These are phyloP conservation scores for Pythium rishiriense DNA, from an alignment of 352 stramenopile genomes.

Conservation along the genomic window DNA sequence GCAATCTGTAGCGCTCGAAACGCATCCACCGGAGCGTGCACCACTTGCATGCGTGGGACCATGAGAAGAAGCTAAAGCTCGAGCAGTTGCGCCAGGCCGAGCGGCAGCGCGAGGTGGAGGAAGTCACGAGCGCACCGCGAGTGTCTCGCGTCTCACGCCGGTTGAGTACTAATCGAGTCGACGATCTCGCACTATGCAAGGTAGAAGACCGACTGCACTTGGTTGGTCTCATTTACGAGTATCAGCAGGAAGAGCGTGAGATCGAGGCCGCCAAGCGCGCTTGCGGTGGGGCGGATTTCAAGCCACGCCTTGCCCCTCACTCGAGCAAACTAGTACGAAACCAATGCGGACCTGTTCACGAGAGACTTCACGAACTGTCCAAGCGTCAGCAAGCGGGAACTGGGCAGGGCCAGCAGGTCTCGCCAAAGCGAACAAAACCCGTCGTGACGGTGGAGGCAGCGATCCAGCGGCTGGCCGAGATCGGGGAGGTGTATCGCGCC, in stretches of 20 bases:
- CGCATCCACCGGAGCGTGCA: constrained; percentile 53
- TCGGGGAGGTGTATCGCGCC: constrained; percentile 44
- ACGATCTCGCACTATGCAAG: constrained; percentile 63
- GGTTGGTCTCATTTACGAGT: constrained; percentile 68
- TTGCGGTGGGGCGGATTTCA: constrained; percentile 13
- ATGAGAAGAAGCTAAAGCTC: constrained; percentile 59
- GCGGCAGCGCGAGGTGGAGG: constrained; percentile 27
- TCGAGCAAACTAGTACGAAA: constrained; percentile 43
- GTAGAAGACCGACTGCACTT: constrained; percentile 70
- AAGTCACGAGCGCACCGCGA: constrained; percentile 35
- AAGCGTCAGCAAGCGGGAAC: constrained; percentile 16
- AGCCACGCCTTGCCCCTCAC: constrained; percentile 51
- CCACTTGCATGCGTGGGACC: constrained; percentile 64
- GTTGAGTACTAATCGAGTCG: constrained; percentile 36
- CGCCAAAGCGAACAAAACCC: background rate
- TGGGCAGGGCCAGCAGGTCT: background rate
- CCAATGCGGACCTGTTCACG: constrained; percentile 33
- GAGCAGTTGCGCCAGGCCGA: constrained; percentile 42
- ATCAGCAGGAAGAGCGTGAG: constrained; percentile 58
- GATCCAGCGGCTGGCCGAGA: constrained; percentile 37
- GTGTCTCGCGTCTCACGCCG: constrained; percentile 29
- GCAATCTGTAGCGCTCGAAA: constrained; percentile 50
- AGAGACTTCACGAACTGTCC: constrained; percentile 54
- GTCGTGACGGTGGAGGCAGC: constrained; percentile 21
- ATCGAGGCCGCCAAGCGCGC: constrained; percentile 16